Evolutionary conservation across 495 filamentous ascomycete species (phyloP).

Genomic region (Penicillium riverlandense): DNA sequence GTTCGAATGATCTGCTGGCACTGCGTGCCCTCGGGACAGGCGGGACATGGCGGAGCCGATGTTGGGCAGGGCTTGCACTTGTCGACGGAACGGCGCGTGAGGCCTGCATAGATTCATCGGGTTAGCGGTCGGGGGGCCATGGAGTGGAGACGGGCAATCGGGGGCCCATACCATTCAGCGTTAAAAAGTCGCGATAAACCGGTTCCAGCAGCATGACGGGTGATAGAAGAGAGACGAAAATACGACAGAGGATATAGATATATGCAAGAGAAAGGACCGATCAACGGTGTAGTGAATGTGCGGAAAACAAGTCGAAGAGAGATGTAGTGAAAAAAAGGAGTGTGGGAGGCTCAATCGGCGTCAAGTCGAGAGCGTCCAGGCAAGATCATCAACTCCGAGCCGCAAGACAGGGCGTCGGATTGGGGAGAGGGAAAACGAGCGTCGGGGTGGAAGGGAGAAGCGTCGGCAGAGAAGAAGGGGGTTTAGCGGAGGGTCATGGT

Average conservation of each 20-base stretch:
- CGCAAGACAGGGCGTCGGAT: background rate
- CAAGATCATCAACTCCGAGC: slow-evolving; percentile 20
- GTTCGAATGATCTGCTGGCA: slow-evolving; percentile 50
- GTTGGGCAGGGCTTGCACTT: slow-evolving; percentile 37
- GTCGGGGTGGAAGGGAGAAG: slow-evolving; percentile 6
- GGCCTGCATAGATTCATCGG: background rate
- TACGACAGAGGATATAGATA: slow-evolving; percentile 4
- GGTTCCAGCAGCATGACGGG: slow-evolving; percentile 24
- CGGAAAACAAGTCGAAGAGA: slow-evolving; percentile 1
- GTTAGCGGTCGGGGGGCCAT: background rate
- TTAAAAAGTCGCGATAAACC: slow-evolving; percentile 11
- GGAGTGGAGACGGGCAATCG: background rate
- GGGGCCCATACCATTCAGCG: slow-evolving; percentile 14
- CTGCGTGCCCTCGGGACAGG: slow-evolving; percentile 37
- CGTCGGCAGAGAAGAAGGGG: slow-evolving; percentile 6
- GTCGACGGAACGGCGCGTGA: slow-evolving; percentile 29
- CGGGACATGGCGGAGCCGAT: slow-evolving; percentile 41
- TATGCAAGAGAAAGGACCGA: slow-evolving; percentile 15
- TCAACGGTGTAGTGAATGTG: slow-evolving; percentile 19
- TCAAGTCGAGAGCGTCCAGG: slow-evolving; percentile 36
- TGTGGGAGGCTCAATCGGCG: slow-evolving; percentile 29
- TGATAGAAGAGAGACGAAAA: background rate
- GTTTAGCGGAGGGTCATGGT: slow-evolving; percentile 19
- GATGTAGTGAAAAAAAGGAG: slow-evolving; percentile 15
- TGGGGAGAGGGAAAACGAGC: slow-evolving; percentile 16